Evolutionary conservation across 768 basidiomycete species (phyloP).

Genomic region (Gloeopeniophorella convolvens): DNA sequence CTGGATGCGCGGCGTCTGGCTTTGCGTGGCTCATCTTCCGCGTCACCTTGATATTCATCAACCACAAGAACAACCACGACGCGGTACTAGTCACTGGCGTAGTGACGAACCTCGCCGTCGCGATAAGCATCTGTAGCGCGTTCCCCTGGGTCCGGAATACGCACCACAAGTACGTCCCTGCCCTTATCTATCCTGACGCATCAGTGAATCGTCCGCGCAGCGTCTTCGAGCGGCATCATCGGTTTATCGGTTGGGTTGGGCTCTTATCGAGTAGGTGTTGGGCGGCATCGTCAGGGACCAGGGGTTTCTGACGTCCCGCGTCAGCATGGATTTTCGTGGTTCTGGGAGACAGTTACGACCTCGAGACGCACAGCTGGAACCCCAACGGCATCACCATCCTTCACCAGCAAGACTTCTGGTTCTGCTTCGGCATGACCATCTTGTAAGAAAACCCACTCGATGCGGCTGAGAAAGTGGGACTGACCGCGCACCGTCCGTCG

Average conservation of each 20-base stretch:
- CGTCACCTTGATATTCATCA: constrained; percentile 48
- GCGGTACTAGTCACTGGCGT: constrained; percentile 58
- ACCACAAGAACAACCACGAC: constrained; percentile 43
- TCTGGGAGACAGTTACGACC: constrained; percentile 56
- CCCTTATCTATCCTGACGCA: background rate
- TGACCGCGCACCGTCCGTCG: background rate
- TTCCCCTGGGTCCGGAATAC: constrained; percentile 77
- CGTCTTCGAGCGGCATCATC: constrained; percentile 74
- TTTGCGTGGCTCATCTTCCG: constrained; percentile 64
- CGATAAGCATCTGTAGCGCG: constrained; percentile 56
- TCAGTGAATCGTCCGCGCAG: constrained; percentile 30
- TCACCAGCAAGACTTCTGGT: constrained; percentile 74
- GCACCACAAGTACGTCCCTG: constrained; percentile 61
- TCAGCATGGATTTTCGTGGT: constrained; percentile 61
- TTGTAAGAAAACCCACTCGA: constrained; percentile 42
- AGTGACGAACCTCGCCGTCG: constrained; percentile 48
- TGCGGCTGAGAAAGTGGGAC: background rate
- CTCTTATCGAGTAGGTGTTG: constrained; percentile 43
- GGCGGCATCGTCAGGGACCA: background rate
- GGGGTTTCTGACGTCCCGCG: background rate
- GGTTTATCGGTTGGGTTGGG: constrained; percentile 67
- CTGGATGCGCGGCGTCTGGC: constrained; percentile 66
- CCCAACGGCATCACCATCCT: constrained; percentile 47
- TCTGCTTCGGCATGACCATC: constrained; percentile 61
- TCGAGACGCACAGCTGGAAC: constrained; percentile 49